Conservation (phyloP, 257 asterid genomes). For the Agastache rugosa region DNA sequence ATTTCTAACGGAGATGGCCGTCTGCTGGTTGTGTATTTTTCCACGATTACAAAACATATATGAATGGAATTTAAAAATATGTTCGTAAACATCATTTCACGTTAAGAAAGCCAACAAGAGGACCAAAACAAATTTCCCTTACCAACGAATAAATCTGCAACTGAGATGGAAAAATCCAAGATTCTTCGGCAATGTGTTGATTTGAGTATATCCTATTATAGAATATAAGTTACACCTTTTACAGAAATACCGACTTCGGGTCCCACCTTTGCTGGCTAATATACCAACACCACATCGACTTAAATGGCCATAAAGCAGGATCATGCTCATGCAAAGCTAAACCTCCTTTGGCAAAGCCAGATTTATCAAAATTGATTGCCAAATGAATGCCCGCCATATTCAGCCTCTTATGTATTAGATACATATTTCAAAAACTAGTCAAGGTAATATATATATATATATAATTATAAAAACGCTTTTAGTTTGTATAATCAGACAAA, state of each 20-base stretch:
- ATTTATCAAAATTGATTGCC: slow-evolving; percentile 34
- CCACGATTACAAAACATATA: slow-evolving; percentile 41
- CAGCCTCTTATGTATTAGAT: slow-evolving; percentile 24
- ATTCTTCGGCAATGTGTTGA: slow-evolving; percentile 84
- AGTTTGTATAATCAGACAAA: slow-evolving; percentile 7
- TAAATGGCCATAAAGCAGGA: slow-evolving; percentile 45
- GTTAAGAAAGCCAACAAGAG: slow-evolving; percentile 49
- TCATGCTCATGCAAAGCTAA: slow-evolving; percentile 40
- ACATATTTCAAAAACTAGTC: slow-evolving; percentile 24
- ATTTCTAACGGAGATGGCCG: slow-evolving; percentile 38
- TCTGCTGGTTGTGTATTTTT: slow-evolving; percentile 37
- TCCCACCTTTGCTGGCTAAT: slow-evolving; percentile 59
- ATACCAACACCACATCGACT: slow-evolving; percentile 49
- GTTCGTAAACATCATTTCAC: slow-evolving; percentile 26
- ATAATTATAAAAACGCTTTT: slow-evolving; percentile 11
- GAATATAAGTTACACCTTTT: slow-evolving; percentile 60
- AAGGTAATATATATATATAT: not conserved
- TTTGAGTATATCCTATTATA: slow-evolving; percentile 60
- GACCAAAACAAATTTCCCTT: slow-evolving; percentile 71
- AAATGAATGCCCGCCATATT: slow-evolving; percentile 30
- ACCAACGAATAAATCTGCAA: slow-evolving; percentile 91
- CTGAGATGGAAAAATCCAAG: slow-evolving; percentile 79
- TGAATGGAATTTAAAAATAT: slow-evolving; percentile 27
- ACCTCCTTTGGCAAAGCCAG: slow-evolving; percentile 43
- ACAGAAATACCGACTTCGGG: slow-evolving; percentile 55